phyloP scores from a whole-genome alignment of 176 grass and related monocot species.

The Panicum miliaceum region DNA sequence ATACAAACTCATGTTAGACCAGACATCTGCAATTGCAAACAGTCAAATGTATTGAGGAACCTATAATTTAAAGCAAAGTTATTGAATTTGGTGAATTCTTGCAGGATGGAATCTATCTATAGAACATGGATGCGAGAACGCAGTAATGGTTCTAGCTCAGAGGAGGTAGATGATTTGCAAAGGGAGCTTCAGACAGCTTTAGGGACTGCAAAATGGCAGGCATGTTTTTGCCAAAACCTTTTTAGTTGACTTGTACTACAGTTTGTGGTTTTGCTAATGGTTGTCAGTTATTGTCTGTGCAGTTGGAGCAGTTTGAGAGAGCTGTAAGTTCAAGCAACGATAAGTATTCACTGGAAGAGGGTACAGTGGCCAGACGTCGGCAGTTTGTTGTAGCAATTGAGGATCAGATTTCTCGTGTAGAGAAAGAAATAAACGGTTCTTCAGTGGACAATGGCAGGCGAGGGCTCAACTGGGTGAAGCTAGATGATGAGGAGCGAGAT shows the following conservation, averaged over 20 bases:
- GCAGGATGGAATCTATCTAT: slow-evolving; percentile 91
- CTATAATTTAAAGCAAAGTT: background rate
- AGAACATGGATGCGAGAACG: slow-evolving; percentile 68
- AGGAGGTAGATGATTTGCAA: slow-evolving; percentile 55
- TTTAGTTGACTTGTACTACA: slow-evolving; percentile 1
- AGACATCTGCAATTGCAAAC: background rate
- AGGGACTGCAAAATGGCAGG: slow-evolving; percentile 98
- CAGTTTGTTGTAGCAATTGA: slow-evolving; percentile 81
- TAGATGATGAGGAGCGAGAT: slow-evolving; percentile 79
- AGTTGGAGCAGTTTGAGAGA: slow-evolving; percentile 93
- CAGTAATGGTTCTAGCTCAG: slow-evolving; percentile 41
- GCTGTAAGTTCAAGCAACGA: slow-evolving; percentile 61
- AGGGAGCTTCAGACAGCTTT: slow-evolving; percentile 77
- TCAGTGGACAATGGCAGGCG: slow-evolving; percentile 49
- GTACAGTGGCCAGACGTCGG: slow-evolving; percentile 57
- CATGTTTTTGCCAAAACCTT: slow-evolving; percentile 33
- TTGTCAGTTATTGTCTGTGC: background rate
- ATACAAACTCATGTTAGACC: background rate
- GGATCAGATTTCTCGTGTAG: slow-evolving; percentile 61
- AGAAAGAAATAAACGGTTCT: slow-evolving; percentile 57
- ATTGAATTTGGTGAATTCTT: slow-evolving; percentile 27
- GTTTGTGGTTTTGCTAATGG: slow-evolving; percentile 20
- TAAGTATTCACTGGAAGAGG: slow-evolving; percentile 66
- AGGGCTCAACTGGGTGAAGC: slow-evolving; percentile 70
- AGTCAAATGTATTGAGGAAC: background rate